Conservation (phyloP, 164 flowering plant species). For the Piper betle region DNA sequence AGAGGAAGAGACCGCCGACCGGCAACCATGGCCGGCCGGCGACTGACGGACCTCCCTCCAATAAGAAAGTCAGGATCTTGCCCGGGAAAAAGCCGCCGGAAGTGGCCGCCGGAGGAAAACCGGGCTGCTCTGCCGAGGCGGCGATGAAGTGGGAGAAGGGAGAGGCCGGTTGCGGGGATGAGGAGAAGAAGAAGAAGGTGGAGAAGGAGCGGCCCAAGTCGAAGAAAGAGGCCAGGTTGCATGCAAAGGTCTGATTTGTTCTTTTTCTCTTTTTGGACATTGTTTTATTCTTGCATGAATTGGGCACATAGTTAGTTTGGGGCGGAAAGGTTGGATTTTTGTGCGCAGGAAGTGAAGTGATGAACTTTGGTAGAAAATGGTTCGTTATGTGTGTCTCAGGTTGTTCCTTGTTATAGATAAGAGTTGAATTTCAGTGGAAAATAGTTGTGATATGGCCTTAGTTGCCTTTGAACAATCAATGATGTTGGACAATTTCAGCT, state of each 20-base stretch:
- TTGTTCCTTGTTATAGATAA: neutral
- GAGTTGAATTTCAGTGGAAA: too few relatives aligned
- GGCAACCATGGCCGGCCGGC: constrained; percentile 20
- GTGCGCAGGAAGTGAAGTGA: neutral
- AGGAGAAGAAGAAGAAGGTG: neutral
- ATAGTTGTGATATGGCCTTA: too few relatives aligned
- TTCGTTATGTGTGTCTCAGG: neutral
- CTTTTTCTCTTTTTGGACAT: neutral
- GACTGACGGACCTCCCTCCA: constrained; percentile 2
- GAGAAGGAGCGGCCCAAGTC: constrained; percentile 20
- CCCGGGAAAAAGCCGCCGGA: constrained; percentile 5
- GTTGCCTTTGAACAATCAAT: too few relatives aligned
- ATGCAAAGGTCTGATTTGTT: constrained; percentile 38
- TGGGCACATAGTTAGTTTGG: too few relatives aligned
- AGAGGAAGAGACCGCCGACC: constrained; percentile 27
- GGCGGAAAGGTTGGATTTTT: neutral
- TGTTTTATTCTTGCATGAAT: neutral
- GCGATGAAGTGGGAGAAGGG: constrained; percentile 9
- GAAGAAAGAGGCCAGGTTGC: constrained; percentile 39
- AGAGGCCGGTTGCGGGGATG: neutral
- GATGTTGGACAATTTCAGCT: too few relatives aligned
- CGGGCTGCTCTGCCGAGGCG: neutral
- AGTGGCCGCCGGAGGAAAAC: neutral
- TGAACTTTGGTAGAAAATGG: neutral
- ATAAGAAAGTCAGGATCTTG: constrained; percentile 6